Evolutionary conservation across 2,329 filamentous ascomycete genomes (phyloP).

Genomic region (Alternaria solani): DNA sequence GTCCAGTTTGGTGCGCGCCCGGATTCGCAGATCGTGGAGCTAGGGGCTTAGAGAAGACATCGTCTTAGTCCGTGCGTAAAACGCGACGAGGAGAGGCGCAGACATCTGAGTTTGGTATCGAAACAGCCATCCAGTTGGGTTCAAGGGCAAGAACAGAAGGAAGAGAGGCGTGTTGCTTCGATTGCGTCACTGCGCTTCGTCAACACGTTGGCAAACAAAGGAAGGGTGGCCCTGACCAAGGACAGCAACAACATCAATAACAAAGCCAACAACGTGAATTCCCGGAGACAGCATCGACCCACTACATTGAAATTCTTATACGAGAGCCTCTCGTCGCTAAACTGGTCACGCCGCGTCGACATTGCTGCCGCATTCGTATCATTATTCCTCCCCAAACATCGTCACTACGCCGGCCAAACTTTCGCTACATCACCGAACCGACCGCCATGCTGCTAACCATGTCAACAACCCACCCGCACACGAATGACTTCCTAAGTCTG

Average conservation of each 20-base stretch:
- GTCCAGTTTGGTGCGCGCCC: neutral
- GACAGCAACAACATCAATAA: neutral
- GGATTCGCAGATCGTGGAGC: neutral
- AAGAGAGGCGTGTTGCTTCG: neutral
- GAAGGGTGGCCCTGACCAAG: constrained; percentile 3
- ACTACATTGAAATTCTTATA: neutral
- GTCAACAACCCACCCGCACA: constrained; percentile 9
- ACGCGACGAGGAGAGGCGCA: neutral
- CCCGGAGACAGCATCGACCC: neutral
- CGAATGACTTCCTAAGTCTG: neutral
- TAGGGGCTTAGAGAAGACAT: neutral
- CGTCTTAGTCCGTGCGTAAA: neutral
- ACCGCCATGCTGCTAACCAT: constrained; percentile 18
- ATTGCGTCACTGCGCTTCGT: neutral
- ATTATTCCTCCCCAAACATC: neutral
- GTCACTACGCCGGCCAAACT: neutral
- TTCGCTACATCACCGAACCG: neutral
- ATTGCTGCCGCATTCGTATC: neutral
- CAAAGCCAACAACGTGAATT: neutral
- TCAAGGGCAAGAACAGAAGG: neutral
- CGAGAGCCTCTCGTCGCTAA: neutral
- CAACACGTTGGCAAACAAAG: neutral
- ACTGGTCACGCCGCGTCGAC: neutral
- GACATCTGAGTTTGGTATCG: neutral
- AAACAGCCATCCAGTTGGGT: neutral